Conservation (phyloP, 225 moss, liverwort and hornwort genomes). For the Straminergon stramineum region DNA sequence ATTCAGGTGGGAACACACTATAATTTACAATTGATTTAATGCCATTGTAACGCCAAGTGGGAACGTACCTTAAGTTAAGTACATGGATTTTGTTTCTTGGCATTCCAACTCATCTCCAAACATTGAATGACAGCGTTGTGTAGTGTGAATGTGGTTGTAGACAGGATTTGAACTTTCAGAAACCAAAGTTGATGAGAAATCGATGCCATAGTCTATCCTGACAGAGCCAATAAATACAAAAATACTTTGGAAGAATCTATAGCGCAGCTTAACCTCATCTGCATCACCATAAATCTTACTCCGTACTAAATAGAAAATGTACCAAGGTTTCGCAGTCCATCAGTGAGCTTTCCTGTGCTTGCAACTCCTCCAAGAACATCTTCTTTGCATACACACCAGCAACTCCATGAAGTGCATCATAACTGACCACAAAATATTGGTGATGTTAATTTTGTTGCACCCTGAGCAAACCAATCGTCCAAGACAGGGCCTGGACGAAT, state of each 20-base stretch:
- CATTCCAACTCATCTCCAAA: too few relatives aligned
- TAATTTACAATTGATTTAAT: too few relatives aligned
- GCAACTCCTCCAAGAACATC: constrained; percentile 59
- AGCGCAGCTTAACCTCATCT: not conserved
- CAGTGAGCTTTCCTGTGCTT: constrained; percentile 51
- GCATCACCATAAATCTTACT: not conserved
- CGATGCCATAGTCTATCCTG: too few relatives aligned
- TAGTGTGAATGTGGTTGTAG: too few relatives aligned
- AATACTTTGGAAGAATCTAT: not conserved
- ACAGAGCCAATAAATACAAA: not conserved
- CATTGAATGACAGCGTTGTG: too few relatives aligned
- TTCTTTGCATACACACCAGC: constrained; percentile 74
- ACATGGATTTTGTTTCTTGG: too few relatives aligned
- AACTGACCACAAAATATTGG: constrained; percentile 25
- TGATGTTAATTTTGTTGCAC: not conserved
- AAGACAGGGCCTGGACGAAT: not conserved
- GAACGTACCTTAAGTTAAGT: too few relatives aligned
- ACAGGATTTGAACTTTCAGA: too few relatives aligned
- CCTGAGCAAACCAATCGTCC: not conserved
- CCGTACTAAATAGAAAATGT: not conserved
- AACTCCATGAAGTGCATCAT: constrained; percentile 78
- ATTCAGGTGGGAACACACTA: too few relatives aligned
- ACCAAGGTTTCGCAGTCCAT: constrained; percentile 61
- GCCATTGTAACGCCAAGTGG: too few relatives aligned
- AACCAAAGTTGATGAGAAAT: too few relatives aligned